These are phyloP conservation scores for Hirschfeldia incana DNA, from an alignment of 345 rosid genomes.

Conservation along the genomic window DNA sequence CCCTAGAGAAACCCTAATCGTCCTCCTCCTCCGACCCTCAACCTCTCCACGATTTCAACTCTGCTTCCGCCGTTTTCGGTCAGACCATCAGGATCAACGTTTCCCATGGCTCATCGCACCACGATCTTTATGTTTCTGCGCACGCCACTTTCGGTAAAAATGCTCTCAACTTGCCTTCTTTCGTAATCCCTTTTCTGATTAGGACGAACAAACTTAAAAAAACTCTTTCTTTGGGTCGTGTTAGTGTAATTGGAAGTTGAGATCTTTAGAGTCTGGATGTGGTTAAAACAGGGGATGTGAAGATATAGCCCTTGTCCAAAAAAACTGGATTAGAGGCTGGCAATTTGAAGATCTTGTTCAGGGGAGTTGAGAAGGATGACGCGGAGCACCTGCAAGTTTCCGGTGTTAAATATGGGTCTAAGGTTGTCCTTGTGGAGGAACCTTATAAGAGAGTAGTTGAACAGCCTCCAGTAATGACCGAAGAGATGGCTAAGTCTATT, in stretches of 20 bases:
- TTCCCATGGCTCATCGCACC: slow-evolving; percentile 6
- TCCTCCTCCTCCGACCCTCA: slow-evolving; percentile 28
- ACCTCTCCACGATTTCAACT: no score
- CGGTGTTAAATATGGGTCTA: slow-evolving; percentile 72
- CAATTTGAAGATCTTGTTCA: slow-evolving; percentile 57
- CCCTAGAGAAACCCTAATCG: no score
- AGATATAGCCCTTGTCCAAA: slow-evolving; percentile 48
- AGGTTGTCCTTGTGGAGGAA: slow-evolving; percentile 60
- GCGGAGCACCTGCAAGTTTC: slow-evolving; percentile 51
- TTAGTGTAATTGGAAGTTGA: neutral
- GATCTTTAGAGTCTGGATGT: neutral
- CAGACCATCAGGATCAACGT: slow-evolving; percentile 43
- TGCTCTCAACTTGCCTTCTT: no score
- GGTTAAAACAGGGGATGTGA: slow-evolving; percentile 57
- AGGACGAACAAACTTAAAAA: no score
- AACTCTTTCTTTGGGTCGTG: neutral
- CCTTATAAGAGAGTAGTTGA: slow-evolving; percentile 38
- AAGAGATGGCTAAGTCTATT: slow-evolving; percentile 51
- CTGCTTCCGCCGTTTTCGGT: no score
- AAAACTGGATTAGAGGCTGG: slow-evolving; percentile 53
- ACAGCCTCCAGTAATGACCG: slow-evolving; percentile 39
- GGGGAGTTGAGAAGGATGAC: slow-evolving; percentile 79
- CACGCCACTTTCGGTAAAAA: no score
- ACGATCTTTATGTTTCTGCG: no score
- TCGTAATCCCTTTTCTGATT: no score